Evolutionary conservation across 305 asterid species (phyloP), one percentile per base, ranked within the genome.

Genomic region (Fraxinus baroniana): DNA sequence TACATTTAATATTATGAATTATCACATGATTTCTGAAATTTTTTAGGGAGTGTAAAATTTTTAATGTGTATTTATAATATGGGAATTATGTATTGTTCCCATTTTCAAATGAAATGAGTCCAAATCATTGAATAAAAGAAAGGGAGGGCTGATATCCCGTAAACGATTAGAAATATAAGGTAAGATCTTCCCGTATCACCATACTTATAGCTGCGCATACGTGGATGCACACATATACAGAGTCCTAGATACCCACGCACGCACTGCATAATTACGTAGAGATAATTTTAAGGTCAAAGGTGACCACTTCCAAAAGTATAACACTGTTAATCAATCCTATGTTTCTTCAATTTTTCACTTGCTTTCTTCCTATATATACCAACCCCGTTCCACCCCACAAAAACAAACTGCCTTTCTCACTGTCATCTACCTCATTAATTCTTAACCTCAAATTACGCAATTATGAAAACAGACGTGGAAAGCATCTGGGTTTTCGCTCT

Each of bases 401-500:
- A 26, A 24, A 35, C 74, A 66, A 20, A 20, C 32, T 7, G 28
- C 71, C 32, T 60, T 60, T 60, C 70, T 60, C 32, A 57, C 28
- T 57, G 26, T n/a, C 26, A 3, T 7, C 71, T 18, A 22, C 71
- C 28, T 60, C 12, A 22, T 60, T n/a, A 57, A 18, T 18, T 60
- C 32, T n/a, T 60, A 46, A 55, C 26, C 66, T 55, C 66, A 55
- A 55, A 55, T 57, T 57, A 66, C 35, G n/a, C 74, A 66, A 66
- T 24, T 9, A 88, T 90, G 82, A 83, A 49, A 83, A 86, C 88
- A 57, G 74, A 91, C 37, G 87, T 88, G 2, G 96, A 94, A 76
- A 91, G 86, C 79, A 86, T 89, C 37, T 91, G 94, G 94, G 28
- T 91, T 41, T 87, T 91, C 0, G 89, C 91, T 5, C 49, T 94